These are phyloP conservation scores for Breviolum minutum DNA, from an alignment of 73 alveolate species.

Conservation along the genomic window DNA sequence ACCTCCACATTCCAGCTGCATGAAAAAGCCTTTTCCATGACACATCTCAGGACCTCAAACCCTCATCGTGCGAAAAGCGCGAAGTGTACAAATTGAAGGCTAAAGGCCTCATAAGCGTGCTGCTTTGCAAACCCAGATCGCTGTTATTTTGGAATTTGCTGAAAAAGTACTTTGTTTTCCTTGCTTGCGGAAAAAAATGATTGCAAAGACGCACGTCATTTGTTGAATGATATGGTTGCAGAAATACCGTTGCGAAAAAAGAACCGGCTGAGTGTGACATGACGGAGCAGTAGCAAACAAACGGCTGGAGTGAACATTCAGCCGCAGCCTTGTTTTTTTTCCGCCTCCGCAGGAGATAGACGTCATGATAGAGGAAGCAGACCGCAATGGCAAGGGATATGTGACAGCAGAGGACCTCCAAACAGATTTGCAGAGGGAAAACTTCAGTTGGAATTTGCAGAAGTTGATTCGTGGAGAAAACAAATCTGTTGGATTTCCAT, in stretches of 20 bases:
- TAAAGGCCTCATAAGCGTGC: too few species aligned
- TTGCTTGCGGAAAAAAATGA: too few species aligned
- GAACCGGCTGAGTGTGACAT: too few species aligned
- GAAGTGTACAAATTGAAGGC: background rate
- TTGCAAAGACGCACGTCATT: too few species aligned
- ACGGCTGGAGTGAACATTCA: too few species aligned
- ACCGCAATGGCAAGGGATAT: slow-evolving; percentile 70
- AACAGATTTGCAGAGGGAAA: background rate
- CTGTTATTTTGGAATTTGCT: background rate
- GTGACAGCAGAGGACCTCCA: slow-evolving; percentile 61
- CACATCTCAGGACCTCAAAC: background rate
- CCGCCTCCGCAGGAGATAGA: slow-evolving; percentile 53
- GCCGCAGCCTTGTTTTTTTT: background rate
- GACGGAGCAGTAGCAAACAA: too few species aligned
- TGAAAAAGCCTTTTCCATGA: background rate
- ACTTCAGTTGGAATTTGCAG: background rate
- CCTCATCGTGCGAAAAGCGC: background rate
- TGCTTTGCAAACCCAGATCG: background rate
- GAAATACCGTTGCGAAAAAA: too few species aligned
- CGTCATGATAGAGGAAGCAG: slow-evolving; percentile 71
- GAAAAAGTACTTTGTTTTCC: too few species aligned
- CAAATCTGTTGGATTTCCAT: background rate
- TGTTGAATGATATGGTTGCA: too few species aligned
- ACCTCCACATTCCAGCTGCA: background rate
- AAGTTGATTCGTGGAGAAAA: background rate